Conservation (phyloP, 148 eudicot species). For the Rhododendron mucronatum region DNA sequence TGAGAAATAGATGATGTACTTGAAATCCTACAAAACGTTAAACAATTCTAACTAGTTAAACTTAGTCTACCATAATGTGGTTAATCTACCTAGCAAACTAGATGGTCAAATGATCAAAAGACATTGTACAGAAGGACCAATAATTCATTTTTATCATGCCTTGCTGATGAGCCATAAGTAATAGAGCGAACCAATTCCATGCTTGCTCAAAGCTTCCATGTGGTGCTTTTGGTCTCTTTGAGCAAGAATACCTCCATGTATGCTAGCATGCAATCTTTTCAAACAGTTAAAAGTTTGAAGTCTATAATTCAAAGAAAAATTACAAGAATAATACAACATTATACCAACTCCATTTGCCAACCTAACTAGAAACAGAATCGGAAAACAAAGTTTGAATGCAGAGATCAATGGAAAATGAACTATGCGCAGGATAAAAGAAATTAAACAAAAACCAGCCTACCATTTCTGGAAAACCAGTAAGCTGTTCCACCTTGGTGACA, state of each 20-base stretch:
- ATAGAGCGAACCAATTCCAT: conserved; percentile 68
- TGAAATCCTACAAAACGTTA: background rate
- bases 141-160: background rate
- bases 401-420: background rate
- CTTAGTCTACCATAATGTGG: background rate
- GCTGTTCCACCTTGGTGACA: conserved; percentile 88
- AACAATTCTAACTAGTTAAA: background rate
- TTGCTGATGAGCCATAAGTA: background rate
- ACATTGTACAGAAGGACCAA: background rate
- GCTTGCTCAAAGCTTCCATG: conserved; percentile 85
- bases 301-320: background rate
- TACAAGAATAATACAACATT: background rate
- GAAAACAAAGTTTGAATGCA: no score
- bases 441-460: conserved; percentile 28
- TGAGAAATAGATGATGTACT: background rate
- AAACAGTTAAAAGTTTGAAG: background rate
- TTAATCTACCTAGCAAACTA: background rate
- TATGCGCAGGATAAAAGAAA: background rate
- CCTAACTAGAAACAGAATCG: background rate
- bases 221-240: conserved; percentile 85
- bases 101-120: background rate
- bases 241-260: conserved; percentile 99
- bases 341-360: background rate
- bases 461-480: conserved; percentile 94
- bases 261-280: conserved; percentile 54